A percentile compares a stretch with the other conserved stretches of the same genome.
phyloP scores from a whole-genome alignment of 495 filamentous ascomycete species.

The Talaromyces wortmannii region DNA sequence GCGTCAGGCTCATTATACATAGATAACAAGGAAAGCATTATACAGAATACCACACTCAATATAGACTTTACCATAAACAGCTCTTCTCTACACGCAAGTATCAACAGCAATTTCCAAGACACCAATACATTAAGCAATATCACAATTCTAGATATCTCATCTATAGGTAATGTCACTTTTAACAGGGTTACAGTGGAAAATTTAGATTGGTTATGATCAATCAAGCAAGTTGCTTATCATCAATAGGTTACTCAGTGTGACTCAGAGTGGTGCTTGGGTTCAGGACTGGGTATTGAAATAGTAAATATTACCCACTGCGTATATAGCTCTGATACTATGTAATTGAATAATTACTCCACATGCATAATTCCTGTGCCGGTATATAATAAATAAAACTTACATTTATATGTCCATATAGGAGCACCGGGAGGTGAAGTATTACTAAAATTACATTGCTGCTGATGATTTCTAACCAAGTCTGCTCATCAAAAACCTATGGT shows the following conservation, averaged over 20 bases:
- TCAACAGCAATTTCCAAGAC: constrained; percentile 51
- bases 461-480: too few relatives aligned
- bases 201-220: constrained; percentile 40
- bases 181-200: constrained; percentile 37
- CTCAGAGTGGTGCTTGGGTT: constrained; percentile 47
- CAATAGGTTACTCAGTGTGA: constrained; percentile 41
- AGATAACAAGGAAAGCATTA: constrained; percentile 75
- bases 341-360: too few relatives aligned
- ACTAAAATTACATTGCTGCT: too few relatives aligned
- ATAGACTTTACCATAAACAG: constrained; percentile 49
- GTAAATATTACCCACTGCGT: too few relatives aligned
- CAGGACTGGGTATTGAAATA: constrained; percentile 53
- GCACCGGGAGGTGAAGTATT: too few relatives aligned
- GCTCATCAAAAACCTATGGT: too few relatives aligned
- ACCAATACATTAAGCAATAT: constrained; percentile 56
- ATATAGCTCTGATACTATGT: too few relatives aligned
- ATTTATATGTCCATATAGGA: too few relatives aligned
- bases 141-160: constrained; percentile 66
- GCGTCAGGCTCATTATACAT: constrained; percentile 68
- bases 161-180: too few relatives aligned
- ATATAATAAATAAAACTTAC: too few relatives aligned
- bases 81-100: constrained; percentile 36
- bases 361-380: too few relatives aligned
- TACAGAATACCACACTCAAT: constrained; percentile 47
- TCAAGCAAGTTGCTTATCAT: constrained; percentile 41